Evolutionary conservation across 2,329 filamentous ascomycete genomes (phyloP), one percentile per base, ranked within the genome.

Genomic region (Aureobasidium musti): DNA sequence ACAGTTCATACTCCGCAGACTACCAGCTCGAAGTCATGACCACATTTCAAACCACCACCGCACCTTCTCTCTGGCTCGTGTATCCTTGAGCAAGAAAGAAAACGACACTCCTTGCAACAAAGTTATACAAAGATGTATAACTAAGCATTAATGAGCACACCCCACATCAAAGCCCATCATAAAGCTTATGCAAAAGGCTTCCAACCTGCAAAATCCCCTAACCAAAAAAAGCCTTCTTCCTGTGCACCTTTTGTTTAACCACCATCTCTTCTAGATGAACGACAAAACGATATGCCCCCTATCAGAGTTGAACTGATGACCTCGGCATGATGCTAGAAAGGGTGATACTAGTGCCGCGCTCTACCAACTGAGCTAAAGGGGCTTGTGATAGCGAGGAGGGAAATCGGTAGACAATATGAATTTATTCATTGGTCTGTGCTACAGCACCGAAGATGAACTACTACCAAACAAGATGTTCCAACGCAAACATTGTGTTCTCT

Each of bases 291-390:
- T 1, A 30, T 61, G 57, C 57, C 57, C n/a, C 43, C 57, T 61
- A n/a, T 26, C 53, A n/a, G 57, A 61, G 57, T 61, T n/a, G 57
- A 61, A 61, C 57, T n/a, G 57, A n/a, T n/a, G 57, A 61, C 57
- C 57, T 61, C 57, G 57, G 57, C 57, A 61, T 61, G 43, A 13
- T 45, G 5, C 43, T 45, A 23, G n/a, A 23, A n/a, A n/a, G n/a
- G n/a, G n/a, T 3, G 43, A 45, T 61, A 61, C 57, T 61, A 61
- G 57, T 61, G 57, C 57, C 57, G 57, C 57, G 57, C 57, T 61
- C 57, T 61, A 61, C 57, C 57, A 61, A 61, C 57, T 61, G 57
- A 61, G 57, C 57, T 61, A 61, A 61, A 49, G 43, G 21, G 57
- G 57, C 57, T 64, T 60, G 52, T n/a, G n/a, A 17, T 28, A 8